These are phyloP conservation scores for Spirogloea muscicola DNA, from an alignment of 139 green algal species.

Conservation along the genomic window DNA sequence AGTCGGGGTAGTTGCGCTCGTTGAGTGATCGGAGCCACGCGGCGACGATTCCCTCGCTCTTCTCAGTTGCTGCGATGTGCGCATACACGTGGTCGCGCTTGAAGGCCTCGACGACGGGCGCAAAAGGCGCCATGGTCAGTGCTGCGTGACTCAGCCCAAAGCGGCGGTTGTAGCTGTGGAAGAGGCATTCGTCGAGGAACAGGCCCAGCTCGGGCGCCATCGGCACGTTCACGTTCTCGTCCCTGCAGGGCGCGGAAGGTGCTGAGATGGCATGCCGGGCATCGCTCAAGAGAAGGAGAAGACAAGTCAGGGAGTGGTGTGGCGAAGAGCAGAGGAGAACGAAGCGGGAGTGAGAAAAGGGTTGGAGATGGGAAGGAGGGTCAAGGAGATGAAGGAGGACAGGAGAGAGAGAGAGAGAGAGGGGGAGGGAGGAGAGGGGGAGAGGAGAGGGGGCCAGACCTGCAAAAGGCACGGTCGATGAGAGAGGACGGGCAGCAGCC, in stretches of 20 bases:
- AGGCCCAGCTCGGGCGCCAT: conserved; percentile 83
- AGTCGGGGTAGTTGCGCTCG: conserved; percentile 42
- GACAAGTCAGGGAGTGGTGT: no score
- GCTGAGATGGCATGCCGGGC: no score
- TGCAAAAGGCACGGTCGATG: conserved; percentile 51
- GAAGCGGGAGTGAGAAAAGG: background rate
- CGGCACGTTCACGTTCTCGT: conserved; percentile 54
- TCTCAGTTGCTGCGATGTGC: conserved; percentile 61
- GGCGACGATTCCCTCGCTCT: conserved; percentile 33
- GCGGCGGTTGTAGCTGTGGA: conserved; percentile 63
- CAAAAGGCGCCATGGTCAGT: conserved; percentile 31
- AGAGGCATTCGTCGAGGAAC: conserved; percentile 73
- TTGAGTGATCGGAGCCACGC: conserved; percentile 42
- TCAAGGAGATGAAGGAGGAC: background rate
- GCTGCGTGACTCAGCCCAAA: conserved; percentile 14
- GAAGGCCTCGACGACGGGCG: conserved; percentile 42
- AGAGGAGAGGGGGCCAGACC: background rate
- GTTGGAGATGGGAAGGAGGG: background rate
- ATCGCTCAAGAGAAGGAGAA: no score
- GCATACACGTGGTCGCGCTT: conserved; percentile 62
- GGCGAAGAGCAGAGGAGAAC: background rate
- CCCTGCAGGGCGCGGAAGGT: no score
- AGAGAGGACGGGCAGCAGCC: conserved; percentile 37
- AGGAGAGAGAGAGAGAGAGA: background rate
- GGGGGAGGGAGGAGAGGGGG: background rate